A percentile compares a stretch with the other conserved stretches of the same genome.
These are phyloP conservation scores for Fusarium kyushuense DNA, from an alignment of 2,329 filamentous ascomycete genomes.

Conservation along the genomic window DNA sequence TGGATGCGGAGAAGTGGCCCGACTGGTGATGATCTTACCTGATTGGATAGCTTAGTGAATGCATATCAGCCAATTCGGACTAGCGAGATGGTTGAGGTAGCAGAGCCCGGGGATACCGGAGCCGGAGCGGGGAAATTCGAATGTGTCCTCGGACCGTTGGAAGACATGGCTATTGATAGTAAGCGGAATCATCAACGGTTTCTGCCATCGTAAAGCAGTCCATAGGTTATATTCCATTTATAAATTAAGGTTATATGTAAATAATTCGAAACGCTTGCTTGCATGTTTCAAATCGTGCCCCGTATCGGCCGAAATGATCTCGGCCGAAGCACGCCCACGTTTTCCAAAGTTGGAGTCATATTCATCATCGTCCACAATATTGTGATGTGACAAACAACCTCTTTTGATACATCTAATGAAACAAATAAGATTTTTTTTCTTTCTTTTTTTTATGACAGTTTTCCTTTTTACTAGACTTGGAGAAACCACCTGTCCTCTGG, in stretches of 20 bases:
- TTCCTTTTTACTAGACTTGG: background rate
- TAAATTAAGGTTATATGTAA: background rate
- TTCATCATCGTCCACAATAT: fast-evolving
- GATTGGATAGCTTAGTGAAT: conserved; percentile 2
- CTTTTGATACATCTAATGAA: background rate
- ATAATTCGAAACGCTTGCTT: background rate
- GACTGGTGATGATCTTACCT: conserved; percentile 30
- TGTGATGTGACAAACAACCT: background rate
- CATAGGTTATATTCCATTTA: background rate
- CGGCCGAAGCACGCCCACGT: fast-evolving
- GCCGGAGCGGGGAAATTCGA: conserved; percentile 3
- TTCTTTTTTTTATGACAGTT: background rate
- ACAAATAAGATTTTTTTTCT: too few relatives aligned
- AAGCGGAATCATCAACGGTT: background rate
- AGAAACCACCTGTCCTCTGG: background rate
- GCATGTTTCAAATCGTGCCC: background rate
- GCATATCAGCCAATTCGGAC: conserved; percentile 1
- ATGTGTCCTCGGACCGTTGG: background rate
- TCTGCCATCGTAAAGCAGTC: background rate
- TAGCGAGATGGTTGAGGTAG: background rate
- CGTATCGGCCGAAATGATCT: background rate
- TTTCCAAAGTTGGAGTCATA: fast-evolving
- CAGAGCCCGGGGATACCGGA: conserved; percentile 28
- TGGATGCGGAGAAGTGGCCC: conserved; percentile 31
- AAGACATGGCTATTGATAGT: background rate